These are phyloP conservation scores for Hordeum pubiflorum DNA, from an alignment of 202 grass and related monocot species.

Conservation along the genomic window DNA sequence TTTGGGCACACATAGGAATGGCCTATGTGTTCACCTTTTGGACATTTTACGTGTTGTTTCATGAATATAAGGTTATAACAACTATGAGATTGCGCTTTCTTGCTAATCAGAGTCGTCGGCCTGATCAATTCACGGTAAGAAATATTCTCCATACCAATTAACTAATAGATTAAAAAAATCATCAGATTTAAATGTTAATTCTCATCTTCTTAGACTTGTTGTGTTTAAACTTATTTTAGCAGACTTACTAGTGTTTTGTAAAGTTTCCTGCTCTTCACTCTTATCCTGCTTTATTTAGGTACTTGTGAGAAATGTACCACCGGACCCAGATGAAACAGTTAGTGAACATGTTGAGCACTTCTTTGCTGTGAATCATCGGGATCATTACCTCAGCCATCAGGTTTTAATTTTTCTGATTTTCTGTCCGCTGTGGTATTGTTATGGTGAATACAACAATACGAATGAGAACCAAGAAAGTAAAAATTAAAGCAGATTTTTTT, in stretches of 20 bases:
- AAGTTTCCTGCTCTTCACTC: not conserved
- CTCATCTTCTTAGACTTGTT: not conserved
- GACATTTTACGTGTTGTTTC: slow-evolving; percentile 68
- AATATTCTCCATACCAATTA: not conserved
- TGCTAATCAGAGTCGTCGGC: slow-evolving; percentile 69
- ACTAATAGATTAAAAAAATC: not conserved
- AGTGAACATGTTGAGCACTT: slow-evolving; percentile 97
- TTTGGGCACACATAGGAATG: slow-evolving; percentile 81
- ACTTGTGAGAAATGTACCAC: slow-evolving; percentile 84
- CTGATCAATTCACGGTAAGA: slow-evolving; percentile 88
- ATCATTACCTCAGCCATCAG: slow-evolving; percentile 89
- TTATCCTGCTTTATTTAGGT: slow-evolving; percentile 48
- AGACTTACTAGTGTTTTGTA: not conserved
- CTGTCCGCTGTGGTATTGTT: not conserved
- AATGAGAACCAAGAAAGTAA: not conserved
- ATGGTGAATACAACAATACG: slow-evolving; percentile 6
- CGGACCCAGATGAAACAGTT: slow-evolving; percentile 81
- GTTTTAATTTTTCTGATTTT: slow-evolving; percentile 36
- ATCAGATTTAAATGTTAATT: not conserved
- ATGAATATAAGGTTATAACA: slow-evolving; percentile 76
- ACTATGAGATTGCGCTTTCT: slow-evolving; percentile 89
- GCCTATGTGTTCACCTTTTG: slow-evolving; percentile 74
- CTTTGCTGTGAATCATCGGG: slow-evolving; percentile 92
- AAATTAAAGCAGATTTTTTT: not conserved
- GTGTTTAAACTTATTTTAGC: not conserved